phyloP scores from a whole-genome alignment of 1,284 basidiomycete genomes.

The Ceratobasidium sp. region DNA sequence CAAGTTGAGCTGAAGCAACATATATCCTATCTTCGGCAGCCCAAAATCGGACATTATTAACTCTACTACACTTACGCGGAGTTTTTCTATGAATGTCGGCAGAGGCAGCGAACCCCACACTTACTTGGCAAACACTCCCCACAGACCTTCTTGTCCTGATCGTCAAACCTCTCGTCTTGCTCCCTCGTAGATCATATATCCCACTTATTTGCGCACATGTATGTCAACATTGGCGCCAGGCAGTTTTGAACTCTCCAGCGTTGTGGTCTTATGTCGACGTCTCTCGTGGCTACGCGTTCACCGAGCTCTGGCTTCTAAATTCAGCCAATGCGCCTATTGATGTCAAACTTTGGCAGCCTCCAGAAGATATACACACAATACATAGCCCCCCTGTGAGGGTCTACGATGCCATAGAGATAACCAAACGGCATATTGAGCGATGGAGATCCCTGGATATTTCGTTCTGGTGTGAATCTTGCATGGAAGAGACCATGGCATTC shows the following conservation, averaged over 20 bases:
- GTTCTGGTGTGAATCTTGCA: neutral
- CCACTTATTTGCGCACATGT: neutral
- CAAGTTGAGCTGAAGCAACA: too few relatives aligned
- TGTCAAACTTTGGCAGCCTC: slow-evolving; percentile 9
- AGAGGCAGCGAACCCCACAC: neutral
- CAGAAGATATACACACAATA: neutral
- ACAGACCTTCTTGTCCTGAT: neutral
- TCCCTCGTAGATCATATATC: neutral
- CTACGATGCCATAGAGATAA: neutral
- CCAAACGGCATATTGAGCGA: neutral
- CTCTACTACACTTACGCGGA: too few relatives aligned
- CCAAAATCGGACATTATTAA: too few relatives aligned
- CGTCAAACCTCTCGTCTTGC: neutral
- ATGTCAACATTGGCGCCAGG: neutral
- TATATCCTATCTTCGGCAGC: too few relatives aligned
- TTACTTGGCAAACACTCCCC: neutral
- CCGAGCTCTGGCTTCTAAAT: slow-evolving; percentile 9
- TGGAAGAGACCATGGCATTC: neutral
- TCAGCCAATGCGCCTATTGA: neutral
- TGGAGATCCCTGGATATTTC: slow-evolving; percentile 1
- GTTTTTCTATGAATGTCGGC: too few relatives aligned
- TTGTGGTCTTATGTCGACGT: slow-evolving; percentile 4
- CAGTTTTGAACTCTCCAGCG: neutral
- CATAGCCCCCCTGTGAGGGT: neutral
- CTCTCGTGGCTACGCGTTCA: neutral